phyloP scores from a whole-genome alignment of 768 basidiomycete species.

The Hirschioporus abietinus region DNA sequence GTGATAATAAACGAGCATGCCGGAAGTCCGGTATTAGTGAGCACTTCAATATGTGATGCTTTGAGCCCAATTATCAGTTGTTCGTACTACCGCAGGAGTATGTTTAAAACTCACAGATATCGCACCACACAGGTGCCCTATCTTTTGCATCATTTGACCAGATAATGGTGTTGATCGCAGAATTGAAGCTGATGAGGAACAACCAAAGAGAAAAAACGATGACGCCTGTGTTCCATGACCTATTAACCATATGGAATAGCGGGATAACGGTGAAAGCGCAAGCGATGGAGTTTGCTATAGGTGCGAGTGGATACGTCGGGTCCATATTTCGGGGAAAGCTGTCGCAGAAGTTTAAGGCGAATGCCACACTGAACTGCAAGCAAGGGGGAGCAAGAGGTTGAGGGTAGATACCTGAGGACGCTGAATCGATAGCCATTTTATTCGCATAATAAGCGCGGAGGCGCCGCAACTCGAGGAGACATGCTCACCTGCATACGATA shows the following conservation, averaged over 20 bases:
- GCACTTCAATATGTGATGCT: conserved; percentile 36
- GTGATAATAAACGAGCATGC: conserved; percentile 40
- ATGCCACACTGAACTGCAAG: too few relatives aligned
- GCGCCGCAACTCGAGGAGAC: too few relatives aligned
- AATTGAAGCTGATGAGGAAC: conserved; percentile 5
- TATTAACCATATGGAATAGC: conserved; percentile 41
- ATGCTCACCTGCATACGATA: too few relatives aligned
- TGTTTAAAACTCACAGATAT: conserved; percentile 39
- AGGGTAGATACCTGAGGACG: too few relatives aligned
- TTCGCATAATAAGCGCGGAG: too few relatives aligned
- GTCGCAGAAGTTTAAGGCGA: too few relatives aligned
- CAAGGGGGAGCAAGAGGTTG: too few relatives aligned
- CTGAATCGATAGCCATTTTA: too few relatives aligned
- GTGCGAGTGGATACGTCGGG: conserved; percentile 25
- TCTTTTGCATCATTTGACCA: conserved; percentile 30
- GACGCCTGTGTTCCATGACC: conserved; percentile 26
- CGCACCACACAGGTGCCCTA: conserved; percentile 43
- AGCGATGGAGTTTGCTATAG: conserved; percentile 33
- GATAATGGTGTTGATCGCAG: conserved; percentile 30
- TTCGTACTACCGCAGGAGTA: not conserved
- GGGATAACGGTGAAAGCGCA: conserved; percentile 41
- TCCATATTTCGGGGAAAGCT: conserved; percentile 6
- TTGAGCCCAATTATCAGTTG: not conserved
- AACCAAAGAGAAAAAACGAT: conserved; percentile 30
- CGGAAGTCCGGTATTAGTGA: conserved; percentile 30